Conservation (phyloP, 768 basidiomycete genomes). For the Termitomyces sp. region DNA sequence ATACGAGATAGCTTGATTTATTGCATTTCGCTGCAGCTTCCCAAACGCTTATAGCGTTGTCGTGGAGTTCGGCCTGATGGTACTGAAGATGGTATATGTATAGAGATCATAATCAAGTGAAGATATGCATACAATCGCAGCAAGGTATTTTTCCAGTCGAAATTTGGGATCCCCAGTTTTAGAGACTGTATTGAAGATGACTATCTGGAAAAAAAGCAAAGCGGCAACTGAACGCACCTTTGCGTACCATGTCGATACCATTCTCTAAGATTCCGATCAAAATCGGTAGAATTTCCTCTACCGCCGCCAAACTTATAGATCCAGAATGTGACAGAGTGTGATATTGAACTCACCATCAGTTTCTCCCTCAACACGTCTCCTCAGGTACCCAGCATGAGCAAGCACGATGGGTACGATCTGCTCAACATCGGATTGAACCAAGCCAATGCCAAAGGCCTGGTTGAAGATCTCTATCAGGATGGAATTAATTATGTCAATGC, state of each 20-base stretch:
- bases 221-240: slow-evolving; percentile 34
- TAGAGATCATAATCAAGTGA: background rate
- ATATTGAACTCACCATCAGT: slow-evolving; percentile 28
- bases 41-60: slow-evolving; percentile 59
- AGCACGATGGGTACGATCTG: slow-evolving; percentile 60
- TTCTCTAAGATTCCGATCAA: slow-evolving; percentile 57
- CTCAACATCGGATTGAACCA: slow-evolving; percentile 56
- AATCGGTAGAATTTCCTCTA: slow-evolving; percentile 44
- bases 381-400: slow-evolving; percentile 62
- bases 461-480: slow-evolving; percentile 46
- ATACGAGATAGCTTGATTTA: slow-evolving; percentile 68
- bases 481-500: background rate
- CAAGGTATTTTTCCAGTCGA: slow-evolving; percentile 79
- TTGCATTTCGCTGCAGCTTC: slow-evolving; percentile 59
- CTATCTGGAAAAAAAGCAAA: background rate
- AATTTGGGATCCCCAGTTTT: slow-evolving; percentile 70
- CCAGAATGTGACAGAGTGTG: background rate
- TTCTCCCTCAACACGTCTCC: slow-evolving; percentile 44
- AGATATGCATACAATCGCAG: slow-evolving; percentile 56
- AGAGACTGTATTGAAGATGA: slow-evolving; percentile 35
- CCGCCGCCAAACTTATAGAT: slow-evolving; percentile 15
- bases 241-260: slow-evolving; percentile 56
- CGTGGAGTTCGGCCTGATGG: slow-evolving; percentile 39
- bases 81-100: slow-evolving; percentile 6
- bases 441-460: slow-evolving; percentile 48